Percentiles rank a stretch among this genome's conserved stretches.
These are phyloP conservation scores for Microthlaspi erraticum DNA, from an alignment of 345 rosid genomes.

Conservation along the genomic window DNA sequence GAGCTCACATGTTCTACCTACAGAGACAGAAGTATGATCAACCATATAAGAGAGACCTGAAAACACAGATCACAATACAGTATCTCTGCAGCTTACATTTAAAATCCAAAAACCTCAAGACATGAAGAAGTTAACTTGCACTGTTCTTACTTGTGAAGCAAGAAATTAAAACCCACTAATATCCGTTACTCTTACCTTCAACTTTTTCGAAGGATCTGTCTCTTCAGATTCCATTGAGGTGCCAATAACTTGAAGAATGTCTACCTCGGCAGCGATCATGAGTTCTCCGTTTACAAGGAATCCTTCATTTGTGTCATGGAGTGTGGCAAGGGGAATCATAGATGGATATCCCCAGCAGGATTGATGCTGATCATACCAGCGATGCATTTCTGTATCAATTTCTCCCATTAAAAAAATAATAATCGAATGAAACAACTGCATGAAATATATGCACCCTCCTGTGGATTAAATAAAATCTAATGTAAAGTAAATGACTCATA, in stretches of 20 bases:
- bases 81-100: no score
- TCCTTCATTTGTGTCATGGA: background rate
- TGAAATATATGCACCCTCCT: no score
- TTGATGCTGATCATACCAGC: background rate
- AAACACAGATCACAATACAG: no score
- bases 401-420: no score
- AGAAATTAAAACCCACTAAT: constrained; percentile 4
- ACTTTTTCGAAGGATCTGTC: no score
- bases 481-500: no score
- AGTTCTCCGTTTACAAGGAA: constrained; percentile 57
- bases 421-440: background rate
- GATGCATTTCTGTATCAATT: background rate
- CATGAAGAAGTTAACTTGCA: no score
- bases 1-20: constrained; percentile 1
- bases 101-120: no score
- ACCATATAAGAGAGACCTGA: no score
- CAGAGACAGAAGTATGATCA: background rate
- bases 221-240: constrained; percentile 1
- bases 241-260: constrained; percentile 26
- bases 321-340: background rate
- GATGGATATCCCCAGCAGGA: background rate
- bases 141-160: background rate
- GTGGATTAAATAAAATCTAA: no score
- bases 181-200: background rate
- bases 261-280: constrained; percentile 65